Base-by-base conservation (phyloP, 192 early-diverging fungal genomes). In the Gaertneriomyces sp. region DNA sequence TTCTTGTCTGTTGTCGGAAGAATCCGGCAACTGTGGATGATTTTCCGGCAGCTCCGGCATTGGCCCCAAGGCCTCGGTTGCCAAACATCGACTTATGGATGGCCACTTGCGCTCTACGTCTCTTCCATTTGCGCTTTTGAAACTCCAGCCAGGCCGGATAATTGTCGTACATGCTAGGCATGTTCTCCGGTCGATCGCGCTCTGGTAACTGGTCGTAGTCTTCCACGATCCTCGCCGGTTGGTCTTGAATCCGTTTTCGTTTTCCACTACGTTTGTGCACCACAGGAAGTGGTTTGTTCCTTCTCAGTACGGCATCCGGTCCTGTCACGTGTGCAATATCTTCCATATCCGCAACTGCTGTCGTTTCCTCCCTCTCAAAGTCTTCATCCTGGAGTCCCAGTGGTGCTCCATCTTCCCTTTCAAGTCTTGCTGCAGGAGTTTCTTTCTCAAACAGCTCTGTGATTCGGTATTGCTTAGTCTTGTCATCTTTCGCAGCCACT, bases 391-490 rank as follows among this genome's bases (percentile, higher is more conserved):
- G 53, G 14, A 25, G 17, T n/a, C 60, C 67, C 9, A 65, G 12
- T 14, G 3, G 5, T 12, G 38, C 5, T 12, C 17, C 20, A 16
- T 64, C 65, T 40, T n/a, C 52, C 10, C 12, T 42, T 25, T 64
- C 66, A n/a, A 63, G 17, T 49, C 41, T 61, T 43, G 63, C 62
- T 10, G 49, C 65, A 4, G n/a, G 41, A 14, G 7, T 42, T 42
- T 46, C 38, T 45, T 57, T 76, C 47, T 72, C 69, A 72, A 98
- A 95, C 75, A 92, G 85, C 20, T 94, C 91, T 0, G 93, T 94
- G 61, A 91, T 93, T 12, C 81, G 81, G 44, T 82, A 81, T 72
- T 98, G 97, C 71, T 88, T 90, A 59, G 87, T 84, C 68, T 87
- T 87, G 75, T 93, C 94, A 47, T 91, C 81, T n/a, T 83, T 76